A percentile compares a stretch with the other conserved stretches of the same genome.
Evolutionary conservation across 1,284 basidiomycete species (phyloP).

Genomic region (Phlebopus sp.): DNA sequence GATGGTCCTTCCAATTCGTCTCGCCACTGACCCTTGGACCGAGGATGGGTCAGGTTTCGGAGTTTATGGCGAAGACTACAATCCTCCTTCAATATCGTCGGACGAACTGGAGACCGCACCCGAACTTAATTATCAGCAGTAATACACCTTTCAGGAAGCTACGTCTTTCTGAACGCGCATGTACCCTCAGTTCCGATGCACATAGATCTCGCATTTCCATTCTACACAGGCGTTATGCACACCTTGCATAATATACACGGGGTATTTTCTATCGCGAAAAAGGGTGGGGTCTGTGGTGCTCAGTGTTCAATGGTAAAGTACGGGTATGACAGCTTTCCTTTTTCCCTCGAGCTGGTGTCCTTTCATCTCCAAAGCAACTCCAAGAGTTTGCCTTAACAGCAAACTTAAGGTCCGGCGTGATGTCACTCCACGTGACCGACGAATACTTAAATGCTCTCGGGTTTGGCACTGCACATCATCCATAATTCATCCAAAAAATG

Average conservation of each 20-base stretch:
- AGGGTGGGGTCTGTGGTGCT: too few species aligned
- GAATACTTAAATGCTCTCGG: constrained; percentile 5
- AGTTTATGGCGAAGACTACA: constrained; percentile 15
- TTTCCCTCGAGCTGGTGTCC: neutral
- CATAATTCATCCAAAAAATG: constrained; percentile 4
- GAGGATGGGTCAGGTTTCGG: constrained; percentile 40
- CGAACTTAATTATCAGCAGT: constrained; percentile 8
- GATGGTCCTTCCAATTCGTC: constrained; percentile 56
- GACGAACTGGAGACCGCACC: constrained; percentile 22
- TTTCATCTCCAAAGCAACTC: neutral
- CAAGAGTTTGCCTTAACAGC: neutral
- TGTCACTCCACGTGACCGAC: constrained; percentile 28
- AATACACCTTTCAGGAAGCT: neutral
- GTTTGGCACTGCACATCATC: neutral
- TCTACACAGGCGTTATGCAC: too few species aligned
- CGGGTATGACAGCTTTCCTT: too few species aligned
- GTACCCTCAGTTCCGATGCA: too few species aligned
- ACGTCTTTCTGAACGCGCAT: too few species aligned
- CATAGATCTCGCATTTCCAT: too few species aligned
- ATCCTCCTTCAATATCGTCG: constrained; percentile 29
- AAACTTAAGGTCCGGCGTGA: constrained; percentile 15
- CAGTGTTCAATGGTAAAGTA: too few species aligned
- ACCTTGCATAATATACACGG: too few species aligned
- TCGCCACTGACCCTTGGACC: constrained; percentile 63
- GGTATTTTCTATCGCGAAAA: too few species aligned